phyloP scores from a whole-genome alignment of 805 yeast genomes.

The Kuraishia cidri region DNA sequence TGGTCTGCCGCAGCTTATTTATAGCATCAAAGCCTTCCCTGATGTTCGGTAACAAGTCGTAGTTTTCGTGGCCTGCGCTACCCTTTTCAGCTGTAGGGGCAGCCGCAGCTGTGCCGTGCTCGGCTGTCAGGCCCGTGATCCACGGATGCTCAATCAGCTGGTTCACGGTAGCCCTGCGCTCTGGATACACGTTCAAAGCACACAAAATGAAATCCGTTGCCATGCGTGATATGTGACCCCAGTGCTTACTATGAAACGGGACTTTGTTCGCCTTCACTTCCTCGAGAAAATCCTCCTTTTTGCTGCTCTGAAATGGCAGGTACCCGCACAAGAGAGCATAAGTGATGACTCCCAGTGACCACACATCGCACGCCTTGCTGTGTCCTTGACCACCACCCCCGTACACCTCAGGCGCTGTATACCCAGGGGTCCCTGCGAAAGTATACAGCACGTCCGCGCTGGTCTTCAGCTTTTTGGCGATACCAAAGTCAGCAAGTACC shows the following conservation, averaged over 20 bases:
- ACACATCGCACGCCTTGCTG: constrained; percentile 91
- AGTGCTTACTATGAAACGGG: constrained; percentile 79
- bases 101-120: constrained; percentile 2
- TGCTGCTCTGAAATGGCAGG: constrained; percentile 84
- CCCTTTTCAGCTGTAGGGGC: constrained; percentile 2
- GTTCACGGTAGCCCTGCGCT: constrained; percentile 56
- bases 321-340: constrained; percentile 88
- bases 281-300: constrained; percentile 66
- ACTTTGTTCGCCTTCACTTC: constrained; percentile 72
- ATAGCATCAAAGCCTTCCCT: constrained; percentile 79
- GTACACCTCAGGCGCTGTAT: constrained; percentile 95
- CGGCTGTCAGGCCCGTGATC: constrained; percentile 55
- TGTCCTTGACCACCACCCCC: constrained; percentile 59
- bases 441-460: constrained; percentile 59
- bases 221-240: constrained; percentile 71
- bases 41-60: constrained; percentile 67
- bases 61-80: constrained; percentile 22
- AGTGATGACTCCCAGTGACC: constrained; percentile 92
- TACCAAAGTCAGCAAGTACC: constrained; percentile 94
- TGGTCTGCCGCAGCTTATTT: constrained; percentile 75
- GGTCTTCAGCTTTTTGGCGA: constrained; percentile 65
- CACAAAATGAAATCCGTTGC: constrained; percentile 74
- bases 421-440: constrained; percentile 80
- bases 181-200: constrained; percentile 62
- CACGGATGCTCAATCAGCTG: constrained; percentile 67